These are phyloP conservation scores for Carex kokanica DNA, from an alignment of 176 grass and related monocot species.

Conservation along the genomic window DNA sequence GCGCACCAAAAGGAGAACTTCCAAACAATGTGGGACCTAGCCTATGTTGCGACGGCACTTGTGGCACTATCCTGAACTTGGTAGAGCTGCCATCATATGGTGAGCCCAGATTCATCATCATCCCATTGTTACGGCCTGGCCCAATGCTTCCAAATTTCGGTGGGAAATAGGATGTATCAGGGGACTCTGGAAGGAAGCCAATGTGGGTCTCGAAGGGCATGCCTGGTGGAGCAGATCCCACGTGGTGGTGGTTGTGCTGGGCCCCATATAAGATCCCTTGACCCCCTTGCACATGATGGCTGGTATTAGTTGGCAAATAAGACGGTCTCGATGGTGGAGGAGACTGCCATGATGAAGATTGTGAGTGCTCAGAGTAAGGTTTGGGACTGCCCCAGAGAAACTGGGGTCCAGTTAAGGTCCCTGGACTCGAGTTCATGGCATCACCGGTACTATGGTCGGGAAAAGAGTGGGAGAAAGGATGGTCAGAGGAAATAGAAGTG, in stretches of 20 bases:
- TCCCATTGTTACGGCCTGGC: slow-evolving; percentile 31
- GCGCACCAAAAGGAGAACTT: slow-evolving; percentile 51
- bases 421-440: slow-evolving; percentile 51
- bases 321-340: slow-evolving; percentile 34
- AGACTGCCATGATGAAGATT: slow-evolving; percentile 63
- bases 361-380: slow-evolving; percentile 68
- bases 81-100: slow-evolving; percentile 51
- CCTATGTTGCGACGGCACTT: slow-evolving; percentile 29
- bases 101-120: slow-evolving; percentile 56
- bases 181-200: slow-evolving; percentile 73
- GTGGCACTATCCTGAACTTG: slow-evolving; percentile 55
- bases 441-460: slow-evolving; percentile 57
- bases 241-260: slow-evolving; percentile 47
- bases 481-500: slow-evolving; percentile 30
- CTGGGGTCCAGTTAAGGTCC: slow-evolving; percentile 70
- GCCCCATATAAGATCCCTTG: slow-evolving; percentile 56
- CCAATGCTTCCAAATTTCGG: slow-evolving; percentile 49
- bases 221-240: slow-evolving; percentile 83
- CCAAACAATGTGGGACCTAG: slow-evolving; percentile 50
- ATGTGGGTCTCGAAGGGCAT: slow-evolving; percentile 74
- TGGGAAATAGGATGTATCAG: slow-evolving; percentile 61
- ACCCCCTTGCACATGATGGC: slow-evolving; percentile 30
- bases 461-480: slow-evolving; percentile 69
- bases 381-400: slow-evolving; percentile 97
- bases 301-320: slow-evolving; percentile 44